A percentile compares a stretch with the other conserved stretches of the same genome.
Conservation (phyloP, 2,329 filamentous ascomycete genomes). For the Macroventuria anomochaeta region DNA sequence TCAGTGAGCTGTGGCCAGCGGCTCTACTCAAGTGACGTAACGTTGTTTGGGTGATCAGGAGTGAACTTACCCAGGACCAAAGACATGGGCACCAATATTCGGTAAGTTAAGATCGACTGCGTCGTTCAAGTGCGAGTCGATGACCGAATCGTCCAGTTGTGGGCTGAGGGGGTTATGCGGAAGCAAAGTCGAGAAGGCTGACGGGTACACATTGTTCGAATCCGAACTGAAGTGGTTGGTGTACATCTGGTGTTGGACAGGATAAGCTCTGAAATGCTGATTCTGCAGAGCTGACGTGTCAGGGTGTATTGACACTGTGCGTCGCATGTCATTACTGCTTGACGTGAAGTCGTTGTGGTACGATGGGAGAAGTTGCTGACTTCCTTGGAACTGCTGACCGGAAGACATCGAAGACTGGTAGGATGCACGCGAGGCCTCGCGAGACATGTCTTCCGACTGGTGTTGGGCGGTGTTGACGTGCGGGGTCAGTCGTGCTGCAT, state of each 20-base stretch:
- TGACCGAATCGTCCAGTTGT: too few species aligned
- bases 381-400: neutral
- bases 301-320: neutral
- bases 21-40: neutral
- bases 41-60: neutral
- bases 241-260: neutral
- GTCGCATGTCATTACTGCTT: neutral
- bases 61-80: neutral
- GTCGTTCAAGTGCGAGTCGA: too few species aligned
- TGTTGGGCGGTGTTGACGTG: constrained; percentile 2
- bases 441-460: constrained; percentile 20
- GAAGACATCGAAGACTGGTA: constrained; percentile 17
- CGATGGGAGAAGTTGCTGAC: neutral
- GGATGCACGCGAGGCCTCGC: constrained; percentile 19
- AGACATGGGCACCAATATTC: too few species aligned
- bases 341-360: neutral
- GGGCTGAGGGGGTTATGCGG: too few species aligned
- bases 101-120: too few species aligned
- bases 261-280: neutral
- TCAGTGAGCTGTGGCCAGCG: neutral
- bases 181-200: neutral
- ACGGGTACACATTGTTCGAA: too few species aligned
- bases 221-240: neutral
- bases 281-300: too few species aligned
- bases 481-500: neutral